These are phyloP conservation scores for Achaetomiella virescens DNA, from an alignment of 495 filamentous ascomycete genomes.

Conservation along the genomic window DNA sequence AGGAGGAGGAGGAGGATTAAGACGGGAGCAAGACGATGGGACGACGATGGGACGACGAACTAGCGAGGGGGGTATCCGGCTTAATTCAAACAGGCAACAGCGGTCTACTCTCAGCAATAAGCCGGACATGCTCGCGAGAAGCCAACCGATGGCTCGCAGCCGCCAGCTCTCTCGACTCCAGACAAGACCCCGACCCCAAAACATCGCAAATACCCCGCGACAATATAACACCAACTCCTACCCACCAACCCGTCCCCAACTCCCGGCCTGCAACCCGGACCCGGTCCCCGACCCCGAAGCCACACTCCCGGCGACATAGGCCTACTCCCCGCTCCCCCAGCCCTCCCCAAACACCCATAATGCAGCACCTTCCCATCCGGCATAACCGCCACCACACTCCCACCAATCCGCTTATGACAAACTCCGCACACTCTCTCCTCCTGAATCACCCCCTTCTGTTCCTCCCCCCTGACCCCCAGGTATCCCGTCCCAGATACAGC, in stretches of 20 bases:
- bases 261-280: slow-evolving; percentile 3
- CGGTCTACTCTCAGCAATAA: neutral
- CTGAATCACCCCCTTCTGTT: slow-evolving; percentile 70
- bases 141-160: neutral
- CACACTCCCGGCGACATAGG: slow-evolving; percentile 10
- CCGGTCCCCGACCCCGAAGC: neutral
- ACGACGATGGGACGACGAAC: no score
- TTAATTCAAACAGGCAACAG: no score
- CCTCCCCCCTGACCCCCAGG: slow-evolving; percentile 47
- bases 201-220: no score
- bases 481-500: slow-evolving; percentile 60
- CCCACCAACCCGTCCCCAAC: slow-evolving; percentile 14
- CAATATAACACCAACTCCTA: neutral
- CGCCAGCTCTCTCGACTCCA: neutral
- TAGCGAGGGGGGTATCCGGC: no score
- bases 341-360: slow-evolving; percentile 66
- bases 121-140: no score
- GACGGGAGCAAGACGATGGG: neutral
- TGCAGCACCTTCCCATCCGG: slow-evolving; percentile 66
- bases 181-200: neutral
- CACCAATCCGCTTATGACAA: slow-evolving; percentile 86
- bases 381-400: slow-evolving; percentile 66
- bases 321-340: slow-evolving; percentile 21
- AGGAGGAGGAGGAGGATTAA: slow-evolving; percentile 40
- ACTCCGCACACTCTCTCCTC: slow-evolving; percentile 87